A percentile compares a stretch with the other conserved stretches of the same genome.
Evolutionary conservation across 2,329 filamentous ascomycete species (phyloP).

Genomic region (Phoma sp.): DNA sequence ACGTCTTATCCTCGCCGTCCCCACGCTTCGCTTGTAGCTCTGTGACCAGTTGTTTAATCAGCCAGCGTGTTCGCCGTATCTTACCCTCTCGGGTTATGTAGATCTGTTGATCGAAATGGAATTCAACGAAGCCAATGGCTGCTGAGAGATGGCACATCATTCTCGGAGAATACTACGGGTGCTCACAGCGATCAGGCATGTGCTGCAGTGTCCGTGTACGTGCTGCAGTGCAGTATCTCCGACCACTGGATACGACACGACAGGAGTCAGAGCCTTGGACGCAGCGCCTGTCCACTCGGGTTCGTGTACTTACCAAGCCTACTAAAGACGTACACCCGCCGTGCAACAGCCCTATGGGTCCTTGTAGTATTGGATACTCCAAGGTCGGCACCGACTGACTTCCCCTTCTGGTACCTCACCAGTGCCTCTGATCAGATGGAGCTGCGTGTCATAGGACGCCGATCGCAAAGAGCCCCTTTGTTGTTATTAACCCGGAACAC

Average conservation of each 20-base stretch:
- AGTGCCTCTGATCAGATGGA: constrained; percentile 2
- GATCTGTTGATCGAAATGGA: constrained; percentile 3
- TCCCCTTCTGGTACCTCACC: constrained; percentile 12
- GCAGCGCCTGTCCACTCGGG: neutral
- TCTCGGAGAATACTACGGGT: constrained; percentile 12
- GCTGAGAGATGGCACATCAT: neutral
- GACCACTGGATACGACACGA: constrained; percentile 18
- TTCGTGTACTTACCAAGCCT: neutral
- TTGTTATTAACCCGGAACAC: neutral
- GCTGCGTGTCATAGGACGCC: neutral
- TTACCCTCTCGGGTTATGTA: neutral
- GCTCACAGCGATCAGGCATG: constrained; percentile 5
- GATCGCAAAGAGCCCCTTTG: neutral
- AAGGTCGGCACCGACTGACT: constrained; percentile 8
- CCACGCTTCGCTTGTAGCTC: constrained; percentile 20
- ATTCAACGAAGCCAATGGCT: constrained; percentile 3
- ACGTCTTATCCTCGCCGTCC: constrained; percentile 12
- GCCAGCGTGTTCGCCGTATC: neutral
- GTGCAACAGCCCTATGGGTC: constrained; percentile 12
- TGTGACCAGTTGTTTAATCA: constrained; percentile 7
- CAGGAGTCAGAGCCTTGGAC: constrained; percentile 7
- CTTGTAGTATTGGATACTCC: neutral
- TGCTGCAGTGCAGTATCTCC: constrained; percentile 21
- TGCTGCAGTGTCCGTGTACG: constrained; percentile 10
- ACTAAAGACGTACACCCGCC: constrained; percentile 5